Evolutionary conservation across 1,139 yeast species (phyloP).

Genomic region (Keqinozyma sinolaborantium): DNA sequence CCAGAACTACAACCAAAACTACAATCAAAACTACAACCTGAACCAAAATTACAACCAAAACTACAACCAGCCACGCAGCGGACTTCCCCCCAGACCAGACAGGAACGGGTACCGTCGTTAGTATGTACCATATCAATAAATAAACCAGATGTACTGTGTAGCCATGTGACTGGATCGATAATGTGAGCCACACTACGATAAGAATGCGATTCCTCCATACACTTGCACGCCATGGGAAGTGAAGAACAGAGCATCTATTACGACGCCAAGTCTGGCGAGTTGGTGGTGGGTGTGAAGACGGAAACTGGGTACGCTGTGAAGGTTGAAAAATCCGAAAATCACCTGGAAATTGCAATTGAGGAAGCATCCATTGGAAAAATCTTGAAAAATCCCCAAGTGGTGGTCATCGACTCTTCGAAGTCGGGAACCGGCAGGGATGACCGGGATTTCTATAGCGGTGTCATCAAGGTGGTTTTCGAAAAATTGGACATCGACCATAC

Average conservation of each 20-base stretch:
- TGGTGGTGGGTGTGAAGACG: conserved; percentile 5
- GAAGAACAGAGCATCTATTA: conserved; percentile 4
- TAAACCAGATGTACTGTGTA: background rate
- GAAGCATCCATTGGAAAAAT: background rate
- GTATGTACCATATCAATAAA: background rate
- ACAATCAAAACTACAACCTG: conserved; percentile 10
- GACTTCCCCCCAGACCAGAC: conserved; percentile 3
- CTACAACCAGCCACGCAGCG: conserved; percentile 11
- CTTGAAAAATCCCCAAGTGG: conserved; percentile 1
- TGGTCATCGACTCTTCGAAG: conserved; percentile 48
- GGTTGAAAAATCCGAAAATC: background rate
- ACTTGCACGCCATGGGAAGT: background rate
- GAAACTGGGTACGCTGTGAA: conserved; percentile 5
- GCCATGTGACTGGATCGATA: too few species aligned
- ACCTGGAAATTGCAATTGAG: background rate
- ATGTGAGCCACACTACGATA: conserved; percentile 2
- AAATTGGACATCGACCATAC: conserved; percentile 29
- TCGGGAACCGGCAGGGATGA: conserved; percentile 54
- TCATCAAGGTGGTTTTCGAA: conserved; percentile 46
- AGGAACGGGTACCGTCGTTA: conserved; percentile 4
- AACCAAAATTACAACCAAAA: conserved; percentile 9
- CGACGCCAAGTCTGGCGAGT: conserved; percentile 2
- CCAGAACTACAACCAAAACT: conserved; percentile 8
- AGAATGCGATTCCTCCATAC: background rate
- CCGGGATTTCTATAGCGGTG: conserved; percentile 36